Base-by-base conservation (phyloP, 139 green algal species). In the Picochlorum sp. region DNA sequence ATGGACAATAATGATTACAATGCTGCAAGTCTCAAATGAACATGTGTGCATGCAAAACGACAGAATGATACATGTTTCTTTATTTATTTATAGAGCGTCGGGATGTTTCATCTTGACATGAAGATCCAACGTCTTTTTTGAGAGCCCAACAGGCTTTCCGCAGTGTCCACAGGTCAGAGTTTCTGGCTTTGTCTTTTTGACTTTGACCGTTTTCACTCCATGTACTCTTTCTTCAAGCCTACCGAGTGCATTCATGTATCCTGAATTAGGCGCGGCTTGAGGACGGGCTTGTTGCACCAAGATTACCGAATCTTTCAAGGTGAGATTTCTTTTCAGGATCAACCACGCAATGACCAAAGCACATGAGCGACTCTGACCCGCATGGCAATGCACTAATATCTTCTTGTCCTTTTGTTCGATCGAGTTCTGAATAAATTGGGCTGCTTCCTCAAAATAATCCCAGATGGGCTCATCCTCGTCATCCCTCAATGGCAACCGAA, bases 321-420 rank as follows among this genome's bases (percentile, higher is more conserved):
- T 81, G 66, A 69, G 79, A 6, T 77, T 56, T 68, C 54, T 71
- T 45, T 10, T 54, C 45, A 26, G 62, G 66, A 76, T 76, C 9
- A 75, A 54, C 74, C 64, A 74, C n/a, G 71, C 67, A 24, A 79
- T 38, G 10, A 69, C 32, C 47, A 66, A 26, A 24, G 26, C 21
- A 44, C 85, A 83, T 41, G 70, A 86, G 50, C 91, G 75, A 46
- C 64, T 84, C 63, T 82, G 84, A 56, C 91, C 91, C 59, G 90
- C 87, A 66, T 85, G 83, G 77, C 91, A 97, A 80, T 97, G 91
- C 57, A 97, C 85, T 52, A 96, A 70, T 52, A 90, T 80, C 23
- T 64, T 69, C 34, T 41, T 41, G 34, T 8, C 76, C 79, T 20
- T 73, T 73, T 3, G 32, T 49, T n/a, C 65, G 23, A 74, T 45